Evolutionary conservation across 441 rosid genomes (phyloP).

Genomic region (Sinapis alba): DNA sequence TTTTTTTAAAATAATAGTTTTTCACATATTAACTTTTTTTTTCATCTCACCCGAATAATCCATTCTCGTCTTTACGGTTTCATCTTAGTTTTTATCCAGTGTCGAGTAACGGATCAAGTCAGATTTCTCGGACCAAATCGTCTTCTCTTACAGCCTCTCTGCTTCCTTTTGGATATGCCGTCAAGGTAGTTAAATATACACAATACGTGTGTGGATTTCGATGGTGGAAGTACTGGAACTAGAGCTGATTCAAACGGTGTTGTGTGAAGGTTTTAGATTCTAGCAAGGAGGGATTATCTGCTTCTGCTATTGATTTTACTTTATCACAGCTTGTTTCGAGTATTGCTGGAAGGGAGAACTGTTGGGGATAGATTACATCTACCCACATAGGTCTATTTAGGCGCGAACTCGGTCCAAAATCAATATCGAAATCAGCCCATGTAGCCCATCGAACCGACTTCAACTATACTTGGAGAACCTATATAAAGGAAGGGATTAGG

Average conservation of each 20-base stretch:
- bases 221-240: neutral
- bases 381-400: too few species aligned
- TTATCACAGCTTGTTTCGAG: slow-evolving; percentile 60
- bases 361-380: too few species aligned
- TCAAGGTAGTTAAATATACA: slow-evolving; percentile 43
- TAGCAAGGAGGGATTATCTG: slow-evolving; percentile 43
- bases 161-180: slow-evolving; percentile 72
- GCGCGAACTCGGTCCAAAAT: too few species aligned
- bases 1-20: too few species aligned
- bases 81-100: slow-evolving; percentile 22
- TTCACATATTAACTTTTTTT: too few species aligned
- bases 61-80: too few species aligned
- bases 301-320: slow-evolving; percentile 43
- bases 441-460: too few species aligned
- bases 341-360: slow-evolving; percentile 45
- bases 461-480: too few species aligned
- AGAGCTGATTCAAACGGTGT: slow-evolving; percentile 16
- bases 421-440: too few species aligned
- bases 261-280: slow-evolving; percentile 51
- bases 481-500: too few species aligned
- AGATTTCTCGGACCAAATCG: slow-evolving; percentile 65
- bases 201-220: neutral
- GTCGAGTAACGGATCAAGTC: slow-evolving; percentile 63
- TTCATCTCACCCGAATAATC: too few species aligned
- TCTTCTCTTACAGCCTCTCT: slow-evolving; percentile 65